phyloP scores from a whole-genome alignment of 2,329 filamentous ascomycete species.

The Magnaporthales sp. region DNA sequence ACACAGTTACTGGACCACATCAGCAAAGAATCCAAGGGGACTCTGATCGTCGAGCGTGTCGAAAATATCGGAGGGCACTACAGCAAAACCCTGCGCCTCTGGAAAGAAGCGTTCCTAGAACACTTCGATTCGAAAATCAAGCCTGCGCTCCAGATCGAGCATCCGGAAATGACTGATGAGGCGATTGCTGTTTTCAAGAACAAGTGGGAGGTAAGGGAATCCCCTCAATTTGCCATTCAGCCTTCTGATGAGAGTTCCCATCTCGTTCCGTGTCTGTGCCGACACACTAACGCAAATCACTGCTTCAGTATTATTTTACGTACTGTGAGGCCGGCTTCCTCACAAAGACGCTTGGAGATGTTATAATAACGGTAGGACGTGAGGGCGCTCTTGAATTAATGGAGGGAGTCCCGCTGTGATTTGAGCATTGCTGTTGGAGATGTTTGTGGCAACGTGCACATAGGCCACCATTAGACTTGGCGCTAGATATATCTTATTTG shows the following conservation, averaged over 20 bases:
- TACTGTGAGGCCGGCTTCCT: slow-evolving; percentile 69
- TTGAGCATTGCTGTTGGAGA: background rate
- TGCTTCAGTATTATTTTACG: slow-evolving; percentile 59
- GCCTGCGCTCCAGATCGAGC: slow-evolving; percentile 48
- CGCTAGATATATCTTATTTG: background rate
- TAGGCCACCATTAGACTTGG: background rate
- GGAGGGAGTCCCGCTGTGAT: slow-evolving; percentile 57
- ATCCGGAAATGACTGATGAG: slow-evolving; percentile 49
- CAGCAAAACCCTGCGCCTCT: slow-evolving; percentile 57
- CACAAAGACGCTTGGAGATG: slow-evolving; percentile 64
- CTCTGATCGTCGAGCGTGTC: slow-evolving; percentile 56
- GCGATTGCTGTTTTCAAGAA: slow-evolving; percentile 59
- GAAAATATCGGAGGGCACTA: slow-evolving; percentile 72
- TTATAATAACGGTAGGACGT: slow-evolving; percentile 60
- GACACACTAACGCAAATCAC: slow-evolving; percentile 5
- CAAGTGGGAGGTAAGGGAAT: slow-evolving; percentile 55
- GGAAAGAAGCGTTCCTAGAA: slow-evolving; percentile 56
- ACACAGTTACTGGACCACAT: slow-evolving; percentile 52
- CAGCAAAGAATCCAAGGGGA: slow-evolving; percentile 48
- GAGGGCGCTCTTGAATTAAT: slow-evolving; percentile 60
- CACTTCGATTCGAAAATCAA: slow-evolving; percentile 54
- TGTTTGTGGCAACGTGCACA: slow-evolving; percentile 5
- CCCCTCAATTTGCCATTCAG: background rate
- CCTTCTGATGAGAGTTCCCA: background rate
- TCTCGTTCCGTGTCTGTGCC: background rate